Base-by-base conservation (phyloP, 2,329 filamentous ascomycete species). In the Colletotrichum navitas region DNA sequence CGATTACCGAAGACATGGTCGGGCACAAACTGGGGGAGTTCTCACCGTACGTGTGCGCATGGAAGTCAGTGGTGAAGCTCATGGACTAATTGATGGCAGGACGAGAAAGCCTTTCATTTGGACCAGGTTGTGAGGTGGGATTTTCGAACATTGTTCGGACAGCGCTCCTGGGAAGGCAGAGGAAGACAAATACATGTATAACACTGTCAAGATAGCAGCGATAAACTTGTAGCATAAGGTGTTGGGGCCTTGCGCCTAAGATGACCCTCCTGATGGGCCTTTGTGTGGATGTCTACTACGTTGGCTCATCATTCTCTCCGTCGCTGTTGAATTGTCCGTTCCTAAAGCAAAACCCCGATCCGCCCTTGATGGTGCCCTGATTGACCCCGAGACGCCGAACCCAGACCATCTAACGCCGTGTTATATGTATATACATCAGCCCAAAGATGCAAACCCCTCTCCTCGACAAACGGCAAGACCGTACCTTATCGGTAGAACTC, bases 21-120 rank as follows among this genome's bases (percentile, higher is more conserved):
- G 95, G 95, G 65, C 93, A 96, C 83, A 98, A 97, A 84, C 87
- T 98, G 76, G 95, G 95, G 77, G 95, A 98, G 83, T 98, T 97
- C 81, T 91, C 94, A 74, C 86, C 90, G 94, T 97, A 89, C 78
- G 94, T 90, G 61, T 36, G 43, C 56, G 65, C 29, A 8, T n/a
- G 10, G 47, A 5, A 2, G 24, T 65, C 26, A 36, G 26, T 8
- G n/a, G 54, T 16, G 62, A 29, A 32, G 43, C 14, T 24, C 11
- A 24, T 16, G 12, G 58, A 45, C 67, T 71, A 47, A 73, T 43
- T 2, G 18, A 32, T 18, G 24, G 36, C 60, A 90, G 88, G 68
- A 90, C 88, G 74, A 83, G 88, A 75, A 90, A 89, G 77, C 85
- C 87, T 2, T 89, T 89, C 73, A 84, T 89, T 72, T 89, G 86